Conservation (phyloP, 2,329 filamentous ascomycete genomes). For the Emergomyces orientalis region DNA sequence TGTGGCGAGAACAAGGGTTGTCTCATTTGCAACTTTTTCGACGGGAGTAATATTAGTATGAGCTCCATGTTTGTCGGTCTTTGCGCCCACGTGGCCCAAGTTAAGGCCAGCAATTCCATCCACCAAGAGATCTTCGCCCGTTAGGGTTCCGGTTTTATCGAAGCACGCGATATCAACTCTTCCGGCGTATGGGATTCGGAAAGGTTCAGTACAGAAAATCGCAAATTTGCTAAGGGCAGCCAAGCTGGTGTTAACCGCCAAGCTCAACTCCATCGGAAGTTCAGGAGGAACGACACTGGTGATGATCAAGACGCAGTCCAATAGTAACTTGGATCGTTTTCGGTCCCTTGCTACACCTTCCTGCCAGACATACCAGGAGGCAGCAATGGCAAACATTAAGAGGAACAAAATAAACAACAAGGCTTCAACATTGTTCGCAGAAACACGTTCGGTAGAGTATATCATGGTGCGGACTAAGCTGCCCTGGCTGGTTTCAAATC, state of each 20-base stretch:
- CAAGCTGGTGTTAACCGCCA: conserved; percentile 95
- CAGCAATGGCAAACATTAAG: conserved; percentile 88
- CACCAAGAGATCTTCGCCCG: conserved; percentile 91
- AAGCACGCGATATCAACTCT: conserved; percentile 96
- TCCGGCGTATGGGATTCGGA: conserved; percentile 93
- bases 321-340: conserved; percentile 91
- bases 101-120: conserved; percentile 89
- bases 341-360: conserved; percentile 90
- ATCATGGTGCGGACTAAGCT: conserved; percentile 99
- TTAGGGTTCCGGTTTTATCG: conserved; percentile 95
- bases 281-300: conserved; percentile 98
- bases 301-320: conserved; percentile 95
- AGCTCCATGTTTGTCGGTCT: conserved; percentile 67
- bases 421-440: conserved; percentile 94
- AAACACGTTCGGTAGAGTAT: conserved; percentile 96
- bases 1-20: conserved; percentile 84
- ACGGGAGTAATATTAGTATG: conserved; percentile 70
- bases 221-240: conserved; percentile 89
- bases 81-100: conserved; percentile 57
- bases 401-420: conserved; percentile 97
- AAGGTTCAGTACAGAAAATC: conserved; percentile 98
- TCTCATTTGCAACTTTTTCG: conserved; percentile 62
- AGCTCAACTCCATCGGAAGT: conserved; percentile 91
- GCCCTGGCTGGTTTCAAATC: conserved; percentile 96
- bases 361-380: conserved; percentile 98